phyloP scores from a whole-genome alignment of 179 eudicot genomes.

The Carnegiea gigantea region DNA sequence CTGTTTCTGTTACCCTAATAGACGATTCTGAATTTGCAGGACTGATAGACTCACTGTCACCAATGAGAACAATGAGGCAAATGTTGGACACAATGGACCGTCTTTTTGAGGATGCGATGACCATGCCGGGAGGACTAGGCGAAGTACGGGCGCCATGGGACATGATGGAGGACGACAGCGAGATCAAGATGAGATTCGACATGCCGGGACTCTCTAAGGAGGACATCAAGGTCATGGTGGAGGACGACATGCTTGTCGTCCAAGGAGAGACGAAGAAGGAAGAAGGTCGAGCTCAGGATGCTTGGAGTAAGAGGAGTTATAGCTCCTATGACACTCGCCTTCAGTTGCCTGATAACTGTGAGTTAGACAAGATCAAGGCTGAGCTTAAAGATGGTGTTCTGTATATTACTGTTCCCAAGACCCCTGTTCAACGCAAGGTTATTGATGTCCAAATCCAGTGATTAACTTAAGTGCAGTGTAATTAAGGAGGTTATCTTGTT shows the following conservation, averaged over 20 bases:
- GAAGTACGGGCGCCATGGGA: slow-evolving; percentile 71
- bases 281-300: slow-evolving; percentile 28
- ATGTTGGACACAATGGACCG: slow-evolving; percentile 71
- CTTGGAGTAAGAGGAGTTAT: slow-evolving; percentile 40
- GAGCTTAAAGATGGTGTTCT: slow-evolving; percentile 80
- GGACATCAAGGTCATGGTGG: slow-evolving; percentile 64
- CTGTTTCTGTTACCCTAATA: neutral
- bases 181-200: slow-evolving; percentile 74
- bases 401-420: slow-evolving; percentile 55
- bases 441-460: slow-evolving; percentile 60
- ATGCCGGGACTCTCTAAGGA: slow-evolving; percentile 72
- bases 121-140: slow-evolving; percentile 40
- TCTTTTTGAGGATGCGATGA: slow-evolving; percentile 57
- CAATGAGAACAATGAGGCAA: slow-evolving; percentile 68
- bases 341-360: slow-evolving; percentile 58
- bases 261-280: slow-evolving; percentile 55
- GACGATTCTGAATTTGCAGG: slow-evolving; percentile 31
- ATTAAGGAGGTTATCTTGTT: too few relatives aligned
- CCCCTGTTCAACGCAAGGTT: slow-evolving; percentile 52
- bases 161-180: slow-evolving; percentile 54
- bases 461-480: neutral
- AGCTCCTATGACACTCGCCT: slow-evolving; percentile 54
- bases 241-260: slow-evolving; percentile 59
- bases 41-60: slow-evolving; percentile 60
- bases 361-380: slow-evolving; percentile 58